Evolutionary conservation across 805 yeast species (phyloP).

Genomic region (Naumovozyma castellii): DNA sequence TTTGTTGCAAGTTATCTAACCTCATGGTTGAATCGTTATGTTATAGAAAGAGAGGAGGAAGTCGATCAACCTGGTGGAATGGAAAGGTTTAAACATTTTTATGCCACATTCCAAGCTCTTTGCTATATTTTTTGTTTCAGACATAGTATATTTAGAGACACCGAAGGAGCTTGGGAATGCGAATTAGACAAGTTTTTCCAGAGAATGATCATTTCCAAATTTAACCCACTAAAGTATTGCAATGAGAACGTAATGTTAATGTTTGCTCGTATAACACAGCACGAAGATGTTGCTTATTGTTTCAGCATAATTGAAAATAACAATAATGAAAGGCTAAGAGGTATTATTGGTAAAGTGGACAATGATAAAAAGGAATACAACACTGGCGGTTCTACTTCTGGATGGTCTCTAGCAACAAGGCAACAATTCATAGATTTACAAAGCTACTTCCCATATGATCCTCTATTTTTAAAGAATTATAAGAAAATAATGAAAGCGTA

Average conservation of each 20-base stretch:
- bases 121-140: constrained; percentile 89
- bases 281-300: constrained; percentile 84
- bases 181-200: constrained; percentile 80
- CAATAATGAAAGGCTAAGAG: constrained; percentile 41
- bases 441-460: constrained; percentile 96
- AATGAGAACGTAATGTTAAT: constrained; percentile 88
- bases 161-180: constrained; percentile 57
- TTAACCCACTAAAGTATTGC: constrained; percentile 88
- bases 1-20: constrained; percentile 76
- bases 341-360: constrained; percentile 32
- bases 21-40: constrained; percentile 75
- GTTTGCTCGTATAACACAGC: constrained; percentile 87
- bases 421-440: constrained; percentile 84
- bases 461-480: constrained; percentile 60
- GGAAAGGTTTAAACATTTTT: constrained; percentile 84
- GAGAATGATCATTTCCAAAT: constrained; percentile 72
- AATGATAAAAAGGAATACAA: constrained; percentile 11
- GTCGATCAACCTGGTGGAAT: constrained; percentile 61
- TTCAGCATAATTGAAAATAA: constrained; percentile 88
- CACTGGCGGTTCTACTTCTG: constrained; percentile 20
- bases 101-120: constrained; percentile 84
- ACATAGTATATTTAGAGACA: constrained; percentile 45
- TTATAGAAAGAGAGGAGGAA: constrained; percentile 78
- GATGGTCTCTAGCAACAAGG: constrained; percentile 43
- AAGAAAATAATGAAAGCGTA: constrained; percentile 44